Base-by-base conservation (phyloP, 2,329 filamentous ascomycete genomes). In the Talaromyces rugulosus region DNA sequence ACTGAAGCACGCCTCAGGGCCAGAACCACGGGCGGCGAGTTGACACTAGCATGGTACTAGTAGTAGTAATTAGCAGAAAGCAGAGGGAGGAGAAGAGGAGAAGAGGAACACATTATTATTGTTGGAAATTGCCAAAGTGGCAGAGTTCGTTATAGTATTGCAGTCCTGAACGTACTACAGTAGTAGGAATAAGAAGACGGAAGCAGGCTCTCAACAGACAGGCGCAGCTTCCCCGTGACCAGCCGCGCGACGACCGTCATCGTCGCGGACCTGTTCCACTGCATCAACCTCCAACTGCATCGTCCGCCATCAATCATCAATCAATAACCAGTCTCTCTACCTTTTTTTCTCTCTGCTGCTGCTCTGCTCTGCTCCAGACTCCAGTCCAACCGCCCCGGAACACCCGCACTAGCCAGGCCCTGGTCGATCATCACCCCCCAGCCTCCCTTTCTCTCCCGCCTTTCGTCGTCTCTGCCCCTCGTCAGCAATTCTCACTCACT, bases 371-470 rank as follows among this genome's bases (percentile, higher is more conserved):
- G 31, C 1, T 8, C 31, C 5, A 9, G 5, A 33, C 31, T 9
- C 31, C 31, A 40, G 12, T 4, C 34, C 14, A 40, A 3, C 14
- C 12, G 12, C 34, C 14, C 14, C 36, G 36, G 36, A 40, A n/a
- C 33, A 9, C 11, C 36, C 5, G 36, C 36, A 40, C 31, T 9
- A 33, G 31, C 31, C 31, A 33, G 31, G 23, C 23, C 33, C 31
- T 9, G 31, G 31, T n/a, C 14, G 7, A 18, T 3, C 23, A 44
- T 2, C 16, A 6, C 12, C 40, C 42, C 44, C 44, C 61, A 60
- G 34, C 58, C 61, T 60, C 53, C 58, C 54, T 58, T 54, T 60
- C 61, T 59, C 57, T 55, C 23, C 23, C 23, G 23, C 23, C 23
- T 23, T 23, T 40, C 50, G 12, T 34, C 28, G 16, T 42, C 40